phyloP scores from a whole-genome alignment of 352 stramenopile genomes.

The Saprolegnia diclina region DNA sequence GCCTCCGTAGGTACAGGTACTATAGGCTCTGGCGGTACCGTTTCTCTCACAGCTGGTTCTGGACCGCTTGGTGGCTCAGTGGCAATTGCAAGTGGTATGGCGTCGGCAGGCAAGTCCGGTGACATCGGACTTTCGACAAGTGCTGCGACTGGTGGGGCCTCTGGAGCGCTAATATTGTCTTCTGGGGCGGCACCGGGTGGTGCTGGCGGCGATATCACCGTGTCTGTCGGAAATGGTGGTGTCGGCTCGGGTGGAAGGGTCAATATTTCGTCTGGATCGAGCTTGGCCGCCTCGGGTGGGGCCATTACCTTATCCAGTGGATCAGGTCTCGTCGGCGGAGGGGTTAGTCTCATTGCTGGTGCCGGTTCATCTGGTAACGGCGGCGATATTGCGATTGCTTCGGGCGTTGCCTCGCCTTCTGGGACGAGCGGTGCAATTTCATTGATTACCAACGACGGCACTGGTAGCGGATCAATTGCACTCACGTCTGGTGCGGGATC shows the following conservation, averaged over 20 bases:
- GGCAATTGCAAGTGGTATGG: slow-evolving; percentile 28
- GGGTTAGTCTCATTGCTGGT: no score
- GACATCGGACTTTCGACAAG: slow-evolving; percentile 28
- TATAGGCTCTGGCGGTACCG: slow-evolving; percentile 27
- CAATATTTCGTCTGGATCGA: no score
- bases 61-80: slow-evolving; percentile 29
- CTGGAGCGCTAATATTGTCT: slow-evolving; percentile 27
- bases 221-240: slow-evolving; percentile 15
- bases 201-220: slow-evolving; percentile 30
- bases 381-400: no score
- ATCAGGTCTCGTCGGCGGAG: no score
- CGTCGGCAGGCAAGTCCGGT: slow-evolving; percentile 29
- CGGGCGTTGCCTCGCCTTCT: no score
- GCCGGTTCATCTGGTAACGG: no score
- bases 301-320: no score
- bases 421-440: no score
- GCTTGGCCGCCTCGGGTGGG: no score
- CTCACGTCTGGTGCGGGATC: no score
- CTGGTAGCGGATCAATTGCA: background rate
- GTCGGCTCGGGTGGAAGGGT: no score
- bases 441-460: slow-evolving; percentile 7
- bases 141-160: slow-evolving; percentile 26
- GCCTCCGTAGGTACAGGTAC: slow-evolving; percentile 27
- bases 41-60: slow-evolving; percentile 31
- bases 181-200: slow-evolving; percentile 24